Conservation (phyloP, 2,329 filamentous ascomycete genomes). For the Parascedosporium putredinis region DNA sequence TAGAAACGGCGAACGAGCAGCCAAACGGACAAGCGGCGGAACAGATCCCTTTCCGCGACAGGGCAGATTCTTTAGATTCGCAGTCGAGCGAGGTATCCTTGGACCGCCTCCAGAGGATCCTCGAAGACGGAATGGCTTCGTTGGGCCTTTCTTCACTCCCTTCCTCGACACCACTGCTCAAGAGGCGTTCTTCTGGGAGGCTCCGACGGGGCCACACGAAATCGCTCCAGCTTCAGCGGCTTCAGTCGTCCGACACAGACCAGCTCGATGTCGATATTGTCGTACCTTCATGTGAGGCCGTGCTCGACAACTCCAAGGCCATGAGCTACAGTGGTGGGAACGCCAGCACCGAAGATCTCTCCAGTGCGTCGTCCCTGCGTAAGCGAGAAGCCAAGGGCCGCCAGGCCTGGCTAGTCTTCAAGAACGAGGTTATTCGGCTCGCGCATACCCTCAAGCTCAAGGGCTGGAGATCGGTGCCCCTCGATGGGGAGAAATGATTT, state of each 20-base stretch:
- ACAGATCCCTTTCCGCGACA: constrained; percentile 16
- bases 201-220: constrained; percentile 19
- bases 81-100: constrained; percentile 64
- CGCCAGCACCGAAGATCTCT: constrained; percentile 27
- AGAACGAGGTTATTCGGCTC: constrained; percentile 81
- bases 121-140: constrained; percentile 54
- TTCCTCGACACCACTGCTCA: constrained; percentile 29
- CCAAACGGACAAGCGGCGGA: constrained; percentile 14
- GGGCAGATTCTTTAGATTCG: constrained; percentile 49
- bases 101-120: constrained; percentile 70
- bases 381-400: constrained; percentile 19
- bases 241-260: constrained; percentile 73
- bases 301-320: constrained; percentile 84
- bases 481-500: constrained; percentile 60
- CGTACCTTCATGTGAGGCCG: constrained; percentile 76
- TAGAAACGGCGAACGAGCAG: constrained; percentile 18
- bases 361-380: constrained; percentile 16
- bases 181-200: constrained; percentile 32
- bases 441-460: constrained; percentile 83
- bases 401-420: constrained; percentile 77
- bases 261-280: constrained; percentile 68
- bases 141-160: constrained; percentile 38
- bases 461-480: constrained; percentile 76
- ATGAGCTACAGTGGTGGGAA: constrained; percentile 59
- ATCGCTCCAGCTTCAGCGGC: constrained; percentile 30